Conservation (phyloP, 306 rosid species). For the Macrotyloma uniflorum region DNA sequence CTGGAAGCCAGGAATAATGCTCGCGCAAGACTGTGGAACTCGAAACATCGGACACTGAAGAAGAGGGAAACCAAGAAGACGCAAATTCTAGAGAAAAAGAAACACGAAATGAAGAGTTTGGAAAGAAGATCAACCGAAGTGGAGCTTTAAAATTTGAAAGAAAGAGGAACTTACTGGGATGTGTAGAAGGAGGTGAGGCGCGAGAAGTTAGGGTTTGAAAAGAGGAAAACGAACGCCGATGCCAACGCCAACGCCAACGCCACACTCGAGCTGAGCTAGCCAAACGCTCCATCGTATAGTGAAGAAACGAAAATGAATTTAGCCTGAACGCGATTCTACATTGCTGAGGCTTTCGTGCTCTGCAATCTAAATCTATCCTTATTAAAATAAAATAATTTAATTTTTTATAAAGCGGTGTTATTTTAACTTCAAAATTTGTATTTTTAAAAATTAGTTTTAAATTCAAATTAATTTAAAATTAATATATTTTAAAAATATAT, state of each 20-base stretch:
- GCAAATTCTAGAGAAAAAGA: conserved; percentile 40
- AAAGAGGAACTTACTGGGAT: conserved; percentile 45
- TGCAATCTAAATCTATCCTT: too few species aligned
- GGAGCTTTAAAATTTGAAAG: neutral
- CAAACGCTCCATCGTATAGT: conserved; percentile 52
- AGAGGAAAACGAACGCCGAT: conserved; percentile 36
- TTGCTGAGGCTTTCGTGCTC: neutral
- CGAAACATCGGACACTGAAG: conserved; percentile 38
- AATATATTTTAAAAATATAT: too few species aligned
- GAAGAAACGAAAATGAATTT: neutral
- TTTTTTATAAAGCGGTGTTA: too few species aligned
- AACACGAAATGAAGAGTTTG: neutral
- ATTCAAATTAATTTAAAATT: too few species aligned
- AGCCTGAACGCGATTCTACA: neutral
- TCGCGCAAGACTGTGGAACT: conserved; percentile 32
- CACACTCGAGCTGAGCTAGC: conserved; percentile 44
- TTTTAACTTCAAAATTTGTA: too few species aligned
- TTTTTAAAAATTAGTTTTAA: too few species aligned
- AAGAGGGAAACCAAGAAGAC: conserved; percentile 27
- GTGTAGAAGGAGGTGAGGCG: conserved; percentile 33
- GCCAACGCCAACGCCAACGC: conserved; percentile 44
- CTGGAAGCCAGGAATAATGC: conserved; percentile 45
- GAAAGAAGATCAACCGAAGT: neutral
- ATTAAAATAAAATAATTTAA: too few species aligned
- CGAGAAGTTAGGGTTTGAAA: conserved; percentile 58